Percentiles rank a stretch among this genome's conserved stretches.
Evolutionary conservation across 2,329 filamentous ascomycete species (phyloP).

Genomic region (Raffaelea ambrosiae): DNA sequence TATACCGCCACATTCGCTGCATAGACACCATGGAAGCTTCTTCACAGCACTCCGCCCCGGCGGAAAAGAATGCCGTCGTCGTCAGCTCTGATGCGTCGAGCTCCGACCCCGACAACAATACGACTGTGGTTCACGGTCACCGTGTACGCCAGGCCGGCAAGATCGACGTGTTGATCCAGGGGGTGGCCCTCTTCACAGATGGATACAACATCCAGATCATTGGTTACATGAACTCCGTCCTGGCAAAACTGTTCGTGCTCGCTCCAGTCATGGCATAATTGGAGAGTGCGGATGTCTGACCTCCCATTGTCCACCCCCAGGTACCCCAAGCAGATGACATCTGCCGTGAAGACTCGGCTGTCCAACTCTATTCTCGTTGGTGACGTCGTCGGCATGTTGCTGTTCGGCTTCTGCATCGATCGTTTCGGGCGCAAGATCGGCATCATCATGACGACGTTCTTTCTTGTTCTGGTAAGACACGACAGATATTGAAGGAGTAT

Average conservation of each 20-base stretch:
- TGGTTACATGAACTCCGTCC: slow-evolving; percentile 21
- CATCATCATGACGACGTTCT: slow-evolving; percentile 33
- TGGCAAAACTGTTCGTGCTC: slow-evolving; percentile 25
- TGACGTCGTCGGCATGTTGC: slow-evolving; percentile 45
- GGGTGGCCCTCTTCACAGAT: slow-evolving; percentile 16
- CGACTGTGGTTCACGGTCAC: no score
- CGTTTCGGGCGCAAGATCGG: slow-evolving; percentile 38
- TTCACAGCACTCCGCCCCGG: no score
- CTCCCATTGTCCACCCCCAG: no score
- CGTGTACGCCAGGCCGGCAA: slow-evolving; percentile 47
- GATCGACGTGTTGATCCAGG: slow-evolving; percentile 19
- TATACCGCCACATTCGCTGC: no score
- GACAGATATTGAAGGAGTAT: no score
- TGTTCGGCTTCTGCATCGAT: slow-evolving; percentile 41
- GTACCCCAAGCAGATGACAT: slow-evolving; percentile 32
- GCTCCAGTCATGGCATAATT: slow-evolving; percentile 35
- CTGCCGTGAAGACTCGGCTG: slow-evolving; percentile 37
- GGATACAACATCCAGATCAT: slow-evolving; percentile 25
- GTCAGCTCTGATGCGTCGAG: no score
- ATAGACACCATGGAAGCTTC: no score
- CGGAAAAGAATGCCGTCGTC: no score
- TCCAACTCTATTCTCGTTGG: slow-evolving; percentile 47
- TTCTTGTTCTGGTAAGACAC: slow-evolving; percentile 23
- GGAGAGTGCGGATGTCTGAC: slow-evolving; percentile 8
- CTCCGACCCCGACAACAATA: no score